Percentiles rank a stretch among this genome's conserved stretches.
Evolutionary conservation across 2,329 filamentous ascomycete genomes (phyloP).

Genomic region (Metarhizium anisopliae): DNA sequence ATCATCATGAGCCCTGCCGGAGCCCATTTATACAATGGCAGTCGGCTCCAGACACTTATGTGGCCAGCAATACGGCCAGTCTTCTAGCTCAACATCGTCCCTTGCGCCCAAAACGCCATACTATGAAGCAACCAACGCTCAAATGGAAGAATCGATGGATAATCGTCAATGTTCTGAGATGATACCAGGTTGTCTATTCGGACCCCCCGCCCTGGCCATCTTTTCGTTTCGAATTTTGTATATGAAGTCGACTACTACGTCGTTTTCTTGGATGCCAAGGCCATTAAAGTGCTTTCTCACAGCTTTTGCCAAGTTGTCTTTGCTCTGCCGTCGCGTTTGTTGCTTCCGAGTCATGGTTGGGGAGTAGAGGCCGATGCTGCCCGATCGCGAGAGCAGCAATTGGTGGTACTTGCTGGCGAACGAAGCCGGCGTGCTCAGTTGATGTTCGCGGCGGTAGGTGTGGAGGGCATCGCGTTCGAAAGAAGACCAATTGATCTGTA

Average conservation of each 20-base stretch:
- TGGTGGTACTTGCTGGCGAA: slow-evolving; percentile 58
- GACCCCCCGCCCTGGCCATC: slow-evolving; percentile 14
- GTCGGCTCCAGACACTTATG: background rate
- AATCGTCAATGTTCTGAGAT: slow-evolving; percentile 44
- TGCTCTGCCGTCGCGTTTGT: slow-evolving; percentile 56
- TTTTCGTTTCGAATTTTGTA: slow-evolving; percentile 50
- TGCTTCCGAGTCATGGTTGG: slow-evolving; percentile 66
- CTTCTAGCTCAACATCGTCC: background rate
- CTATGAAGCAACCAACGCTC: background rate
- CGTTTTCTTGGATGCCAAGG: slow-evolving; percentile 69
- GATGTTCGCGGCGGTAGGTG: slow-evolving; percentile 65
- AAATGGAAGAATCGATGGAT: background rate
- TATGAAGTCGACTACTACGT: slow-evolving; percentile 71
- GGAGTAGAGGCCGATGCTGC: slow-evolving; percentile 60
- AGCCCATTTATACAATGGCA: background rate
- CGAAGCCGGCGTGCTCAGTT: slow-evolving; percentile 59
- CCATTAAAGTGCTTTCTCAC: slow-evolving; percentile 80
- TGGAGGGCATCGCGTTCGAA: slow-evolving; percentile 63
- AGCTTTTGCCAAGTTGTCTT: slow-evolving; percentile 61
- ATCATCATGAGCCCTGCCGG: background rate
- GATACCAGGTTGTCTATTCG: slow-evolving; percentile 13
- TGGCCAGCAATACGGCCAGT: background rate
- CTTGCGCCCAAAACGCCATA: background rate
- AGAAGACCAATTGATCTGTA: slow-evolving; percentile 55
- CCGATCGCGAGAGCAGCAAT: slow-evolving; percentile 50